Conservation (phyloP, 1,284 basidiomycete species). For the Leccinum cinnamomeum region DNA sequence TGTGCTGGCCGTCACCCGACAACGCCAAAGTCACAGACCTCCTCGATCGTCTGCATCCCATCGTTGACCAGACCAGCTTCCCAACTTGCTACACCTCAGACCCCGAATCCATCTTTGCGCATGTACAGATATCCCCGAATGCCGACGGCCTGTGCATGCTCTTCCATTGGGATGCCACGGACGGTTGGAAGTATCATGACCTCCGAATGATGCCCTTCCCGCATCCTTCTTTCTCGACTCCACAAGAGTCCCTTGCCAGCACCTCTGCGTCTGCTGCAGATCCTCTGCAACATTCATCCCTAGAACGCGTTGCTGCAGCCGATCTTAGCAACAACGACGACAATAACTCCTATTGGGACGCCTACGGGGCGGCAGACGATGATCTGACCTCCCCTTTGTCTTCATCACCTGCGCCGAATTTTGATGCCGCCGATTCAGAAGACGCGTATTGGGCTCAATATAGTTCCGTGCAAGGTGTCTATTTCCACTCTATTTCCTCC, state of each 20-base stretch:
- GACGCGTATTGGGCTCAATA: slow-evolving; percentile 79
- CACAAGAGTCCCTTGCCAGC: slow-evolving; percentile 38
- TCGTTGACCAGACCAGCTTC: slow-evolving; percentile 37
- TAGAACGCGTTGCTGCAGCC: slow-evolving; percentile 16
- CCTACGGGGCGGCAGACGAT: slow-evolving; percentile 47
- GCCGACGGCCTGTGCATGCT: slow-evolving; percentile 54
- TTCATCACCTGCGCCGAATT: neutral
- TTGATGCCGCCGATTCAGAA: slow-evolving; percentile 35
- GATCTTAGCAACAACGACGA: slow-evolving; percentile 35
- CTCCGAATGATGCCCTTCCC: slow-evolving; percentile 73
- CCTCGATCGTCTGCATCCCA: slow-evolving; percentile 43
- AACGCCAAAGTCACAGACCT: slow-evolving; percentile 42
- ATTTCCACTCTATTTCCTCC: slow-evolving; percentile 9
- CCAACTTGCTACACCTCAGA: slow-evolving; percentile 59
- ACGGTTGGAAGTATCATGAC: slow-evolving; percentile 71
- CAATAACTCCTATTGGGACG: slow-evolving; percentile 65
- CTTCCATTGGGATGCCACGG: slow-evolving; percentile 60
- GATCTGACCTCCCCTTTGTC: slow-evolving; percentile 22
- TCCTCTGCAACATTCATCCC: neutral
- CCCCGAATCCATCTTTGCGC: slow-evolving; percentile 57
- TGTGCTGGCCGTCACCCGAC: slow-evolving; percentile 63
- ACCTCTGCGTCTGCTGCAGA: neutral
- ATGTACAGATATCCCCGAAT: slow-evolving; percentile 50
- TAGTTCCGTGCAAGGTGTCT: slow-evolving; percentile 62
- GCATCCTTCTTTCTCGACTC: slow-evolving; percentile 41